A percentile compares a stretch with the other conserved stretches of the same genome.
These are phyloP conservation scores for Microbotryomycetes sp. DNA, from an alignment of 1,284 basidiomycete species.

Conservation along the genomic window DNA sequence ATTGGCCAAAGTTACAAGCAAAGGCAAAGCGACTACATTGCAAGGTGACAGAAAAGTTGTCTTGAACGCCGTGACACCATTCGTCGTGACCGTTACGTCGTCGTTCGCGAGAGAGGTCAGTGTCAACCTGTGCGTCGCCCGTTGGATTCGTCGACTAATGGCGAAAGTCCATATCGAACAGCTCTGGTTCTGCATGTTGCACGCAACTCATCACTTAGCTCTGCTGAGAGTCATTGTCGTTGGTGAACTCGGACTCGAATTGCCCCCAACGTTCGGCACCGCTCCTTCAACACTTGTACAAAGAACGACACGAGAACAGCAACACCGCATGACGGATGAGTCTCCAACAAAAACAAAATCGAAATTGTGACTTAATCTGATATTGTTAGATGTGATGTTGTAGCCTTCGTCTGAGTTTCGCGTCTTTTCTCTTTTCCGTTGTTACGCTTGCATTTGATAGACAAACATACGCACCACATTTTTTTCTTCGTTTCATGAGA, in stretches of 20 bases:
- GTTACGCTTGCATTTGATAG: no score
- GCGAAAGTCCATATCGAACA: no score
- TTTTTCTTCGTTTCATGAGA: not conserved
- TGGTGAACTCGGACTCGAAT: not conserved
- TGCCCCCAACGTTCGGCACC: not conserved
- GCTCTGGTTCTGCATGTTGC: not conserved
- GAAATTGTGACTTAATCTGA: no score
- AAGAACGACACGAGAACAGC: no score
- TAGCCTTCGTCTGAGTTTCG: no score
- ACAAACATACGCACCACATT: no score
- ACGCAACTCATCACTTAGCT: constrained; percentile 1
- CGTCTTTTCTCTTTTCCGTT: no score
- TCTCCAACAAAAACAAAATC: no score
- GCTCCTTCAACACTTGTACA: not conserved
- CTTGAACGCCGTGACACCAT: not conserved
- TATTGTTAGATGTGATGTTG: no score
- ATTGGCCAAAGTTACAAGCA: not conserved
- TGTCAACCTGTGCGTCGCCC: no score
- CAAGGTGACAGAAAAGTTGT: not conserved
- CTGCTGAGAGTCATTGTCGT: not conserved
- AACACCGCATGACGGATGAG: no score
- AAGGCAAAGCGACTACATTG: not conserved
- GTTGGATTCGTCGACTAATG: no score
- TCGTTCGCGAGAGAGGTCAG: not conserved
- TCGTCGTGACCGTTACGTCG: not conserved